Conservation (phyloP, 1,284 basidiomycete species). For the Phellopilus nigrolimitatus region DNA sequence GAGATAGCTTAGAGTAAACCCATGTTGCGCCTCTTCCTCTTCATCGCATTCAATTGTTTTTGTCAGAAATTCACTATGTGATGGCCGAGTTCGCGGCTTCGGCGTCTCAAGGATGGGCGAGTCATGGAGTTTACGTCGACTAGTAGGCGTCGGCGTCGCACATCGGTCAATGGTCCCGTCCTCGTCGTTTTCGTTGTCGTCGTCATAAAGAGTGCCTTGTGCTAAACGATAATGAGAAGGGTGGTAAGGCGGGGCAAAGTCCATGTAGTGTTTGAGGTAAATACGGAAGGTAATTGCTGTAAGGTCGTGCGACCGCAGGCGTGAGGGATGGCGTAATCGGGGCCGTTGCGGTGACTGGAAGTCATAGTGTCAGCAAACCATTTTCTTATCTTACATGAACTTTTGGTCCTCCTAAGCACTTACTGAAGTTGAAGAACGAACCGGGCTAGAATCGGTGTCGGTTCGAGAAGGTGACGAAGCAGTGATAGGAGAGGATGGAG, state of each 20-base stretch:
- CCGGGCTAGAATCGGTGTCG: slow-evolving; percentile 16
- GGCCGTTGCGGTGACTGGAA: slow-evolving; percentile 38
- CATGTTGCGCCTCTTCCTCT: slow-evolving; percentile 28
- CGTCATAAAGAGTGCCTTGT: slow-evolving; percentile 4
- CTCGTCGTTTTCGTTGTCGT: neutral
- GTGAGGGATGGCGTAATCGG: slow-evolving; percentile 59
- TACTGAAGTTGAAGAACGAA: slow-evolving; percentile 11
- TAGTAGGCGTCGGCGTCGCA: slow-evolving; percentile 3
- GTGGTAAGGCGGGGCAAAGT: slow-evolving; percentile 34
- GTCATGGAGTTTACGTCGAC: neutral
- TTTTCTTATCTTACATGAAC: neutral
- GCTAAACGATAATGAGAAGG: slow-evolving; percentile 17
- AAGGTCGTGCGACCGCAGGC: slow-evolving; percentile 57
- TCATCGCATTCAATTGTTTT: slow-evolving; percentile 24
- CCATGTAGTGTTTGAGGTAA: slow-evolving; percentile 74
- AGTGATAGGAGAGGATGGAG: slow-evolving; percentile 21
- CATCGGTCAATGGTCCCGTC: neutral
- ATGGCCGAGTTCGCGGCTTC: slow-evolving; percentile 1
- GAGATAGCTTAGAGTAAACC: slow-evolving; percentile 67
- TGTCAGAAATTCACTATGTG: slow-evolving; percentile 17
- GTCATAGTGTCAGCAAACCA: neutral
- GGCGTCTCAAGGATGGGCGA: slow-evolving; percentile 1
- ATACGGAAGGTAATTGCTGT: slow-evolving; percentile 64
- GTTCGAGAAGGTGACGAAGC: slow-evolving; percentile 19
- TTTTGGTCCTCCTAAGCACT: slow-evolving; percentile 27